Percentiles rank a stretch among this genome's conserved stretches.
Conservation (phyloP, 164 flowering plant genomes). For the Aristolochia californica region DNA sequence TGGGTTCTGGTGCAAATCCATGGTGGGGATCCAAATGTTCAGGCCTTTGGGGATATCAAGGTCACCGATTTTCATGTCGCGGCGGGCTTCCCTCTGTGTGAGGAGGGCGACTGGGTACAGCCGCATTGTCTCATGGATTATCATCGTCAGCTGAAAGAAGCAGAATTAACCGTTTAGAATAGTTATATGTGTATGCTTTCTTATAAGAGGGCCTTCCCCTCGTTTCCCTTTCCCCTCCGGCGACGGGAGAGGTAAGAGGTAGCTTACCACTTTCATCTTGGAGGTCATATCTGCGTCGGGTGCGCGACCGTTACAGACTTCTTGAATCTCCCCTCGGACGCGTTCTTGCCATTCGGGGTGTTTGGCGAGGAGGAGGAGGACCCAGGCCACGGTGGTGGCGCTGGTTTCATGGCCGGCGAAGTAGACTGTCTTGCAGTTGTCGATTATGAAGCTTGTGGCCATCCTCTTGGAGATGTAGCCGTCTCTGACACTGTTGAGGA, state of each 20-base stretch:
- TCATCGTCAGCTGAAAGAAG: constrained; percentile 11
- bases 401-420: constrained; percentile 44
- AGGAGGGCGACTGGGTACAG: constrained; percentile 9
- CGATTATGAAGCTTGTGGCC: constrained; percentile 34
- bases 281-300: constrained; percentile 10
- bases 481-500: constrained; percentile 35
- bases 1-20: constrained; percentile 8
- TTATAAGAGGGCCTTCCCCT: too few species aligned
- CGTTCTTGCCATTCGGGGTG: constrained; percentile 24
- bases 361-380: constrained; percentile 21
- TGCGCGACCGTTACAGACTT: constrained; percentile 11
- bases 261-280: constrained; percentile 6
- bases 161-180: too few species aligned
- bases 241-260: not conserved
- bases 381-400: constrained; percentile 20
- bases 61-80: constrained; percentile 4
- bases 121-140: constrained; percentile 11
- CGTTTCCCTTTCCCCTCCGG: too few species aligned
- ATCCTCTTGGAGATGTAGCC: not conserved
- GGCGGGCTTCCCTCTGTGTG: constrained; percentile 7
- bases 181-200: too few species aligned
- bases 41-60: constrained; percentile 8
- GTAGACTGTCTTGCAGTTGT: constrained; percentile 59
- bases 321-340: constrained; percentile 15
- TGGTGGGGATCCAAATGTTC: constrained; percentile 8